Conservation (phyloP, 768 basidiomycete species). For the Solioccasus polychromus region DNA sequence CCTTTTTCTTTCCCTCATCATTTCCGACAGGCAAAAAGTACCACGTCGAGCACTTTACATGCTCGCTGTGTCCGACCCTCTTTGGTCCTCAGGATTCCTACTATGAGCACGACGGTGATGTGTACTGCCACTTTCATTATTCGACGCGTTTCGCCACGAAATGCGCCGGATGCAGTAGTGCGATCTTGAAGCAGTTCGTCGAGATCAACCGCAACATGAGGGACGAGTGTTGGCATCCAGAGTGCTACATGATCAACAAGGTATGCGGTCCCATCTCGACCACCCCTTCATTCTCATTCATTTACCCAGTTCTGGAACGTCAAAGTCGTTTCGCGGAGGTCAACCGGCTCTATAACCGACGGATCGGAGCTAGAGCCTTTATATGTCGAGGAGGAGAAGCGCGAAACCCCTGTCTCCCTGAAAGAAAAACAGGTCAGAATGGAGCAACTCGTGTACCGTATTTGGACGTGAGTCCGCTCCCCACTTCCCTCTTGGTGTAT, state of each 20-base stretch:
- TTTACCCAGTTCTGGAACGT: slow-evolving; percentile 93
- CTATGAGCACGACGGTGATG: slow-evolving; percentile 97
- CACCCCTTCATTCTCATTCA: slow-evolving; percentile 10
- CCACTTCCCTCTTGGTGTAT: slow-evolving; percentile 1
- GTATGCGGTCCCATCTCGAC: slow-evolving; percentile 43
- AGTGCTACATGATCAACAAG: slow-evolving; percentile 99
- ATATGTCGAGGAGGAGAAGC: slow-evolving; percentile 74
- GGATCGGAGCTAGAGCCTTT: slow-evolving; percentile 53
- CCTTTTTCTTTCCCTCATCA: slow-evolving; percentile 15
- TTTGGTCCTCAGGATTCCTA: slow-evolving; percentile 99
- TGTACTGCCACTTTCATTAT: slow-evolving; percentile 99
- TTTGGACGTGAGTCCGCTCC: slow-evolving; percentile 82
- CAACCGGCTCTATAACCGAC: slow-evolving; percentile 54
- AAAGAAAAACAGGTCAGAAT: slow-evolving; percentile 90
- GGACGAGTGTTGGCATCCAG: slow-evolving; percentile 99
- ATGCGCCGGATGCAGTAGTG: slow-evolving; percentile 95
- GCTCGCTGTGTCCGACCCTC: slow-evolving; percentile 91
- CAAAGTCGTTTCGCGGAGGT: slow-evolving; percentile 77
- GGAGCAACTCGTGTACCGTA: slow-evolving; percentile 97
- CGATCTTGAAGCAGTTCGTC: slow-evolving; percentile 98
- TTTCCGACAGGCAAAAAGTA: slow-evolving; percentile 82
- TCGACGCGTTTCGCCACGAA: slow-evolving; percentile 98
- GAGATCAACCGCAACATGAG: slow-evolving; percentile 98
- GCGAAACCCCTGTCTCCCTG: slow-evolving; percentile 73
- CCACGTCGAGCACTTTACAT: slow-evolving; percentile 99